Percentiles rank a stretch among this genome's conserved stretches.
Evolutionary conservation across 2,329 filamentous ascomycete genomes (phyloP).

Genomic region (Parascedosporium putredinis): DNA sequence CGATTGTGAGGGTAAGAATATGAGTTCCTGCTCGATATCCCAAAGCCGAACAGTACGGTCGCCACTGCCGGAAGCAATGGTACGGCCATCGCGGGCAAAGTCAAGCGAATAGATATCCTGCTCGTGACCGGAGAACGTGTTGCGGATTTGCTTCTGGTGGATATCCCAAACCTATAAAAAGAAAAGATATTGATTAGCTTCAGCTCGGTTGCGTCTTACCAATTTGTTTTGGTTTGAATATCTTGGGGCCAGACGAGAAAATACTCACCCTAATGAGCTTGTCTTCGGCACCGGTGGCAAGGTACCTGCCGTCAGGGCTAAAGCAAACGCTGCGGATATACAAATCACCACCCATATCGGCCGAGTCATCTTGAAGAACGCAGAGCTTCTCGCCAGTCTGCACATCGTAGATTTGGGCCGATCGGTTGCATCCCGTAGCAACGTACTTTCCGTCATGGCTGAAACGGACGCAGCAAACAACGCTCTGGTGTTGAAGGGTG

Average conservation of each 20-base stretch:
- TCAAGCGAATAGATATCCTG: constrained; percentile 97
- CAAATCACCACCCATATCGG: constrained; percentile 80
- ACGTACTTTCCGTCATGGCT: constrained; percentile 92
- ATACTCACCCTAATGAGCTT: constrained; percentile 83
- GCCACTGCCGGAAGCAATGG: constrained; percentile 90
- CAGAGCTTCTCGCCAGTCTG: constrained; percentile 77
- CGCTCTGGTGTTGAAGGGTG: constrained; percentile 85
- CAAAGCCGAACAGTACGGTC: constrained; percentile 91
- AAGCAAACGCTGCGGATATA: constrained; percentile 99
- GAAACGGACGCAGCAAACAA: constrained; percentile 96
- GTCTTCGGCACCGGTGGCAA: constrained; percentile 94
- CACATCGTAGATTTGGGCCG: constrained; percentile 99
- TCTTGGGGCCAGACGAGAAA: no score
- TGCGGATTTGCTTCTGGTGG: constrained; percentile 67
- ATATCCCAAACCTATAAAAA: constrained; percentile 82
- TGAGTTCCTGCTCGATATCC: constrained; percentile 85
- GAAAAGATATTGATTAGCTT: constrained; percentile 11
- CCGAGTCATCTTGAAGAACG: constrained; percentile 78
- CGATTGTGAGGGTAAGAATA: constrained; percentile 78
- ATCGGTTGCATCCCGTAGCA: constrained; percentile 92
- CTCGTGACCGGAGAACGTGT: constrained; percentile 92
- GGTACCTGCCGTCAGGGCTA: constrained; percentile 86
- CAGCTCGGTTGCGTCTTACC: neutral
- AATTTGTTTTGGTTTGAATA: no score
- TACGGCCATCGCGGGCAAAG: constrained; percentile 85